Evolutionary conservation across 2,329 filamentous ascomycete species (phyloP).

Genomic region (Colletotrichum liriopes): DNA sequence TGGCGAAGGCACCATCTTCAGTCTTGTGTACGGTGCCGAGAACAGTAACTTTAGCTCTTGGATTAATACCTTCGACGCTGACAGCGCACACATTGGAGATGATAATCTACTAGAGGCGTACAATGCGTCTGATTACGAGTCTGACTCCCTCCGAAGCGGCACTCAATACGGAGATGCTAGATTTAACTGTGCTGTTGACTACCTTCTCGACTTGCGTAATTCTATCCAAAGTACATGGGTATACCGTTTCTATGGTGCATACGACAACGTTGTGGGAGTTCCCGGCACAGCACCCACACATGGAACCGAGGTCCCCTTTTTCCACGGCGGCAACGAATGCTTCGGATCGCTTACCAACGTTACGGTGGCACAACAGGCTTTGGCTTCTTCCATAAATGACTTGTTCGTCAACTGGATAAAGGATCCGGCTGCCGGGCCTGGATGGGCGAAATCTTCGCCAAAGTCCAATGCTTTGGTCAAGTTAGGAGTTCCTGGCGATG

Average conservation of each 20-base stretch:
- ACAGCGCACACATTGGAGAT: constrained; percentile 56
- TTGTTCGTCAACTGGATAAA: constrained; percentile 63
- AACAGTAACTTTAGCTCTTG: constrained; percentile 51
- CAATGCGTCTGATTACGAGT: constrained; percentile 53
- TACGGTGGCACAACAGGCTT: constrained; percentile 55
- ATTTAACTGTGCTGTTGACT: constrained; percentile 61
- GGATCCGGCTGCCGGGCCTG: constrained; percentile 58
- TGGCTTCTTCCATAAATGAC: constrained; percentile 58
- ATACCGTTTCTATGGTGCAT: constrained; percentile 61
- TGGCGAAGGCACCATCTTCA: constrained; percentile 56
- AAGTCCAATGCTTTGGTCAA: constrained; percentile 50
- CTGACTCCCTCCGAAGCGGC: constrained; percentile 58
- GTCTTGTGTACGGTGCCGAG: constrained; percentile 52
- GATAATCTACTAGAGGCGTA: constrained; percentile 52
- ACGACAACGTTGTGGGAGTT: constrained; percentile 57
- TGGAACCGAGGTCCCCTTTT: constrained; percentile 61
- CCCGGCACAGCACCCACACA: constrained; percentile 55
- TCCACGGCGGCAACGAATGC: constrained; percentile 61
- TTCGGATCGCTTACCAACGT: constrained; percentile 53
- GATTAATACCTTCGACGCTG: constrained; percentile 56
- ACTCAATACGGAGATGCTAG: constrained; percentile 62
- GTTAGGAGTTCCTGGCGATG: constrained; percentile 54
- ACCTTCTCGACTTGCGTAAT: constrained; percentile 57
- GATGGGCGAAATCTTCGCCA: constrained; percentile 55
- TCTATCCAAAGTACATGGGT: constrained; percentile 57